Evolutionary conservation across 495 filamentous ascomycete species (phyloP).

Genomic region (Aspergillus ostianus): DNA sequence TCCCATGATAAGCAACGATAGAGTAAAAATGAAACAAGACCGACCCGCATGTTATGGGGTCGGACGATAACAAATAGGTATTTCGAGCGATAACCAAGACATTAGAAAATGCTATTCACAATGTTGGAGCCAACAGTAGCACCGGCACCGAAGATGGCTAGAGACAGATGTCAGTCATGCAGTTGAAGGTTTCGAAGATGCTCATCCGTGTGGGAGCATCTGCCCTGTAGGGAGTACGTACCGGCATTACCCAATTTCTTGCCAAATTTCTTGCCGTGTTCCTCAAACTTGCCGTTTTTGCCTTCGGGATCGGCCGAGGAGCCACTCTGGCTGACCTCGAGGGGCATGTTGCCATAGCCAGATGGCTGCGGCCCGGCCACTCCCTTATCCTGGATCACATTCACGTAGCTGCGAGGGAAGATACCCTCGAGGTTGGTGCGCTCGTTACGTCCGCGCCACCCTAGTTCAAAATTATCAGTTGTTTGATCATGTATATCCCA

Average conservation of each 20-base stretch:
- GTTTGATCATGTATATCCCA: slow-evolving; percentile 3
- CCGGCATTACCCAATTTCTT: slow-evolving; percentile 57
- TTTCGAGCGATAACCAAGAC: slow-evolving; percentile 10
- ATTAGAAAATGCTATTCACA: slow-evolving; percentile 86
- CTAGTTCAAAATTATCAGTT: slow-evolving; percentile 28
- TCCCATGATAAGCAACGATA: slow-evolving; percentile 21
- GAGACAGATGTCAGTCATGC: slow-evolving; percentile 11
- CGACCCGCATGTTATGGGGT: slow-evolving; percentile 4
- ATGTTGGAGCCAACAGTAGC: slow-evolving; percentile 89
- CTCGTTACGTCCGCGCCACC: slow-evolving; percentile 80
- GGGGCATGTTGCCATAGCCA: slow-evolving; percentile 53
- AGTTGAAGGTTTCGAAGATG: not conserved
- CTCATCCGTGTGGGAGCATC: not conserved
- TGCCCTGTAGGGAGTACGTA: slow-evolving; percentile 35
- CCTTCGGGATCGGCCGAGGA: slow-evolving; percentile 27
- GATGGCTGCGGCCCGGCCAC: slow-evolving; percentile 33
- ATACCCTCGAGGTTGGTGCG: slow-evolving; percentile 82
- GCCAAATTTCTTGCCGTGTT: slow-evolving; percentile 57
- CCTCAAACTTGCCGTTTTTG: slow-evolving; percentile 47
- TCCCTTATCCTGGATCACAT: slow-evolving; percentile 49
- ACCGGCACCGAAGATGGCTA: slow-evolving; percentile 75
- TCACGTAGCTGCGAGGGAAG: slow-evolving; percentile 89
- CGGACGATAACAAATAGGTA: slow-evolving; percentile 2
- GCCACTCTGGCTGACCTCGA: slow-evolving; percentile 49
- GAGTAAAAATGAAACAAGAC: slow-evolving; percentile 5